Conservation (phyloP, 768 basidiomycete species). For the Termitomyces heimii region DNA sequence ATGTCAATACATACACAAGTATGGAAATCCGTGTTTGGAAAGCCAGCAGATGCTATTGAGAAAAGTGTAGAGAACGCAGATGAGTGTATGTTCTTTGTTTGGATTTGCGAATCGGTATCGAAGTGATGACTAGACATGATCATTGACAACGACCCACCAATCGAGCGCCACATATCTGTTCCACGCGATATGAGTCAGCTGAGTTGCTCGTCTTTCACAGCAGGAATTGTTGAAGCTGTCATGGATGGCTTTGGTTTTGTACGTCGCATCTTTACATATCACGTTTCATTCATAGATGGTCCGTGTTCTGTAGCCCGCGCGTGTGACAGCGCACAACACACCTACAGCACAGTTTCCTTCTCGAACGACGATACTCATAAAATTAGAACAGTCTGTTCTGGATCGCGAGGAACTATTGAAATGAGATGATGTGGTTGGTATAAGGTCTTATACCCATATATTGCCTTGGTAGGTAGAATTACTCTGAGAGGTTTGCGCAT, state of each 20-base stretch:
- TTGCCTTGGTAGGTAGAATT: conserved; percentile 8
- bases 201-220: conserved; percentile 96
- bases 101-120: background rate
- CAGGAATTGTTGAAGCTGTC: conserved; percentile 96
- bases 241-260: conserved; percentile 93
- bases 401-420: conserved; percentile 92
- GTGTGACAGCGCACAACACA: conserved; percentile 94
- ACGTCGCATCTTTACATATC: conserved; percentile 26
- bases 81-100: conserved; percentile 60
- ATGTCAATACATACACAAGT: conserved; percentile 95
- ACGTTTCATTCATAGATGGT: background rate
- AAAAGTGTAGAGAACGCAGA: conserved; percentile 95
- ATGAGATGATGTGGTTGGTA: conserved; percentile 8
- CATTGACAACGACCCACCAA: conserved; percentile 90
- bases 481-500: too few relatives aligned
- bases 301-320: conserved; percentile 56
- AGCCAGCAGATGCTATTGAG: conserved; percentile 91
- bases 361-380: conserved; percentile 95
- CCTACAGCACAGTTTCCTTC: conserved; percentile 75
- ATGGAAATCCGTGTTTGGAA: conserved; percentile 92
- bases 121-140: conserved; percentile 74
- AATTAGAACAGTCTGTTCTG: conserved; percentile 87
- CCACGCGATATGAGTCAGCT: conserved; percentile 92
- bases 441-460: conserved; percentile 13
- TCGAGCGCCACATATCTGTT: conserved; percentile 90